These are phyloP conservation scores for Mortierella polycephala DNA, from an alignment of 371 early-diverging fungal genomes.

Conservation along the genomic window DNA sequence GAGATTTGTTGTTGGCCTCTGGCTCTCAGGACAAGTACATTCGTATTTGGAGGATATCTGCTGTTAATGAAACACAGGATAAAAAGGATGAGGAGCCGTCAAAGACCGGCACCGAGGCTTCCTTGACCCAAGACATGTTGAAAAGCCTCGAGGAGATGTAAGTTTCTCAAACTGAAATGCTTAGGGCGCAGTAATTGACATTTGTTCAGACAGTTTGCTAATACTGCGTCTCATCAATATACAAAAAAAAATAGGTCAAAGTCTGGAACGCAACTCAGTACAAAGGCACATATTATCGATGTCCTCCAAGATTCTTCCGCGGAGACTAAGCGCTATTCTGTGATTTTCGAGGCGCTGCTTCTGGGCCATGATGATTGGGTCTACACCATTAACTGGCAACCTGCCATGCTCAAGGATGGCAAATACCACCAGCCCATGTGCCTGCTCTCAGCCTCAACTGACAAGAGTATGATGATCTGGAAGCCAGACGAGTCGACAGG, in stretches of 20 bases:
- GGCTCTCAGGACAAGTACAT: conserved; percentile 94
- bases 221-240: background rate
- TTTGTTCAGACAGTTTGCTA: background rate
- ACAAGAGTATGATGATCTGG: conserved; percentile 95
- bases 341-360: conserved; percentile 89
- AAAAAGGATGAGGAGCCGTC: conserved; percentile 8
- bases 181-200: background rate
- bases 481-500: conserved; percentile 81
- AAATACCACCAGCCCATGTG: conserved; percentile 73
- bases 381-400: conserved; percentile 84
- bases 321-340: conserved; percentile 61
- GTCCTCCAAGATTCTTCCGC: conserved; percentile 50
- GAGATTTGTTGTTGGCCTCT: conserved; percentile 88
- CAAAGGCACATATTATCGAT: conserved; percentile 80
- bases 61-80: conserved; percentile 25
- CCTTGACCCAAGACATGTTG: conserved; percentile 60
- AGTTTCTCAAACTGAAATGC: conserved; percentile 2
- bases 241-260: conserved; percentile 50
- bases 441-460: conserved; percentile 90
- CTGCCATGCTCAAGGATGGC: conserved; percentile 31
- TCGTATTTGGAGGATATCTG: conserved; percentile 88
- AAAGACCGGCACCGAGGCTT: conserved; percentile 22
- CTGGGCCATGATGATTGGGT: conserved; percentile 98
- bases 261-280: conserved; percentile 73
- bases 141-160: conserved; percentile 69